Evolutionary conservation across 129 eudicot species (phyloP), one percentile per base, ranked within the genome.

Genomic region (Smallanthus sonchifolius): DNA sequence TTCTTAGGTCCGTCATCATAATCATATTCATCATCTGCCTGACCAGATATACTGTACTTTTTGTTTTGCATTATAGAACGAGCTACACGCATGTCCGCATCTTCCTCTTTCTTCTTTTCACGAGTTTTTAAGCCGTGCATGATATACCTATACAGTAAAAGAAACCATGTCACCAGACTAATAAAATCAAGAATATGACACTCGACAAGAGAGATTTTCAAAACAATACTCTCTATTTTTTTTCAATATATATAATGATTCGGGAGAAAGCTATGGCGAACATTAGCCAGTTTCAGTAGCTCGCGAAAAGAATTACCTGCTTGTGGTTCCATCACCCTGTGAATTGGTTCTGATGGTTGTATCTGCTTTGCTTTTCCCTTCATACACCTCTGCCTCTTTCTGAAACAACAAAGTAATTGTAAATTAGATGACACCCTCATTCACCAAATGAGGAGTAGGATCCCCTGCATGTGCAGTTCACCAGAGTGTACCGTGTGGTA

Each of bases 11-110:
- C 97, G 43, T 77, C 98, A 13, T 88, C 97, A 76, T 86, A 84
- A 61, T 94, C 98, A 49, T 94, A 94, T 72, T 94, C 98, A 75
- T 94, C 96, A 63, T 94, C 98, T 30, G 97, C 96, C 68, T 82
- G 96, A 73, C 83, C 83, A 55, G 92, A 75, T 56, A 83, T 17
- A 30, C 78, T 88, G 59, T 16, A 94, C 61, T 75, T 69, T 57
- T 83, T 83, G 82, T 94, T 94, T 78, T 79, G 92, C 82, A 83
- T 69, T 72, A 94, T 94, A 2, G 45, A 86, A 51, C 84, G 86
- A 65, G 98, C 98, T 36, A 94, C 86, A 82, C 90, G 86, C 78
- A 83, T 67, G 74, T 94, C 98, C 57, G 86, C 84, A 69, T 94
- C 96, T 60, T 90, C 97, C 73, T 90, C 96, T 68, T 83, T 88